These are phyloP conservation scores for Apophysomyces variabilis DNA, from an alignment of 371 early-diverging fungal species.

Conservation along the genomic window DNA sequence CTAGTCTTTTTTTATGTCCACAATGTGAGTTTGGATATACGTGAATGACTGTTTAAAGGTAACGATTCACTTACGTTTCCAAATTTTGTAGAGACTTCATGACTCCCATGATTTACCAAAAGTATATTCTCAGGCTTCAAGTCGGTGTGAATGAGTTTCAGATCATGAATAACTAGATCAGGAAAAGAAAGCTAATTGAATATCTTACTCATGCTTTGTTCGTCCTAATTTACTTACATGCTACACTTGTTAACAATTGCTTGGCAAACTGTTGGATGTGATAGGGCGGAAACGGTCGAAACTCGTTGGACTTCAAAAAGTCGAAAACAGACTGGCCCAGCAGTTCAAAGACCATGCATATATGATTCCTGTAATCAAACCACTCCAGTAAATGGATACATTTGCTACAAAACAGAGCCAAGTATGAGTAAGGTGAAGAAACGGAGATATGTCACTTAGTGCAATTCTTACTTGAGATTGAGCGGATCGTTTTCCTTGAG, in stretches of 20 bases:
- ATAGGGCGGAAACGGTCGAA: slow-evolving; percentile 82
- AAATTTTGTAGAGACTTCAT: slow-evolving; percentile 17
- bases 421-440: not conserved
- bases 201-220: not conserved
- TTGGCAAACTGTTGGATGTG: slow-evolving; percentile 86
- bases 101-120: slow-evolving; percentile 48
- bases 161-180: slow-evolving; percentile 75
- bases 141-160: slow-evolving; percentile 89
- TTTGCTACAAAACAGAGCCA: slow-evolving; percentile 41
- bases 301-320: slow-evolving; percentile 89
- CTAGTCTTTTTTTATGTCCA: slow-evolving; percentile 42
- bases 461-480: slow-evolving; percentile 58
- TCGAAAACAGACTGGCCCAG: slow-evolving; percentile 90
- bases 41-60: not conserved
- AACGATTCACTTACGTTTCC: slow-evolving; percentile 7
- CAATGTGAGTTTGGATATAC: not conserved
- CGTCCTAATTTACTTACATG: slow-evolving; percentile 54
- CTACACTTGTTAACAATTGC: slow-evolving; percentile 77
- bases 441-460: too few relatives aligned
- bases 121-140: slow-evolving; percentile 90
- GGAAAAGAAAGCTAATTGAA: not conserved
- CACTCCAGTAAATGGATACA: slow-evolving; percentile 79
- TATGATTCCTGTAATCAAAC: slow-evolving; percentile 90
- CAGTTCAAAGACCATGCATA: slow-evolving; percentile 97
- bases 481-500: slow-evolving; percentile 80